phyloP scores from a whole-genome alignment of 768 basidiomycete species.

The Serendipita sp. region DNA sequence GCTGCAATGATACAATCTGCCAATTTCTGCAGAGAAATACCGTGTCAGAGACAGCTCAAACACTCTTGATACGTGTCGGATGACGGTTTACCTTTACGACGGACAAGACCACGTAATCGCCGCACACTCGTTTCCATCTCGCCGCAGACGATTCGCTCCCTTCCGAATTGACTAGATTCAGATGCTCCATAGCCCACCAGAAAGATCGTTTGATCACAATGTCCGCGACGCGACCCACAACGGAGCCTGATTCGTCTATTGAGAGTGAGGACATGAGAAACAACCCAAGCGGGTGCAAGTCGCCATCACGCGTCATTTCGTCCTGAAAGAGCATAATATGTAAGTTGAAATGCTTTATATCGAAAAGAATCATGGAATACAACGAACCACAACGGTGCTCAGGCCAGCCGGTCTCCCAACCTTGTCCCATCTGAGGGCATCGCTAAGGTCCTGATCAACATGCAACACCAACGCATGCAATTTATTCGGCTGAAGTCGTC shows the following conservation, averaged over 20 bases:
- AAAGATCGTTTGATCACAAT: constrained; percentile 63
- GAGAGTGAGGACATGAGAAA: constrained; percentile 44
- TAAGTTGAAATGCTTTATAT: constrained; percentile 18
- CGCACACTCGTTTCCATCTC: constrained; percentile 42
- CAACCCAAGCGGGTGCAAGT: constrained; percentile 33
- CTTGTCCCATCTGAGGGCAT: constrained; percentile 45
- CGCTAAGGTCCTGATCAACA: constrained; percentile 38
- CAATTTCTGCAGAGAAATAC: constrained; percentile 22
- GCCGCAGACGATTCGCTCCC: constrained; percentile 27
- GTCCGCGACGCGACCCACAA: constrained; percentile 53
- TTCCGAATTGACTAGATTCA: constrained; percentile 42
- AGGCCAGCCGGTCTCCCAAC: constrained; percentile 64
- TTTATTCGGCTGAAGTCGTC: constrained; percentile 33
- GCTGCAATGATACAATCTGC: constrained; percentile 39
- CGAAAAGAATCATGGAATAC: neutral
- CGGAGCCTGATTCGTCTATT: constrained; percentile 50
- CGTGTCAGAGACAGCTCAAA: neutral
- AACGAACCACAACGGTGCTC: constrained; percentile 57
- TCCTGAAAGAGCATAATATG: constrained; percentile 49
- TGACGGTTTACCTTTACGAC: constrained; percentile 36
- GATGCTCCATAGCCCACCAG: constrained; percentile 75
- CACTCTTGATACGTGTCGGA: neutral
- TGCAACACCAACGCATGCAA: constrained; percentile 43
- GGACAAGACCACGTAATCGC: constrained; percentile 54
- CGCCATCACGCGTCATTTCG: constrained; percentile 36